These are phyloP conservation scores for Plasmodium blacklocki DNA, from an alignment of 169 alveolate species.

Conservation along the genomic window DNA sequence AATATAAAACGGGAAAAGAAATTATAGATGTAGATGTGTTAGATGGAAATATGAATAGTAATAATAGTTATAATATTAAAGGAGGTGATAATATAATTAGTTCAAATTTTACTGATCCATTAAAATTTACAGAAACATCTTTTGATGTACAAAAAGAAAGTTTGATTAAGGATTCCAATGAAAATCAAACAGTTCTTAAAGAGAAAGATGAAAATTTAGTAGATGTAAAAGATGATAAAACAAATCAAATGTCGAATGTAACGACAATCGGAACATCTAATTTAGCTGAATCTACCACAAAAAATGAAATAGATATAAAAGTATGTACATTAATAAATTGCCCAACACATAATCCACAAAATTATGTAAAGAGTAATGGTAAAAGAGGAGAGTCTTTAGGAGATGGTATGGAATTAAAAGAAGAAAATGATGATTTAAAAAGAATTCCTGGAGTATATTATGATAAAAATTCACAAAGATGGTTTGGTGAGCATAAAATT, in stretches of 20 bases:
- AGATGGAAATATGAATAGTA: not conserved
- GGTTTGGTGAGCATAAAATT: constrained; percentile 79
- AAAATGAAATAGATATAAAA: constrained; percentile 52
- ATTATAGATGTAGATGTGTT: not conserved
- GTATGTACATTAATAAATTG: constrained; percentile 67
- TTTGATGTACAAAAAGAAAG: not conserved
- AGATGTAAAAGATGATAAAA: constrained; percentile 7
- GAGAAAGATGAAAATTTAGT: not conserved
- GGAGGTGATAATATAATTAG: not conserved
- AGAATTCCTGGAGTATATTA: constrained; percentile 77
- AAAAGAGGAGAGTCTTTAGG: constrained; percentile 45
- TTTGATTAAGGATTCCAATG: not conserved
- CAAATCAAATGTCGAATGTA: not conserved
- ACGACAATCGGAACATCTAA: constrained; percentile 14
- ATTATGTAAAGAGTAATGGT: constrained; percentile 18
- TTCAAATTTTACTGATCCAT: constrained; percentile 10
- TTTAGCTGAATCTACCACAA: constrained; percentile 8
- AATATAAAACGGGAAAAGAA: not conserved
- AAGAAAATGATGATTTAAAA: constrained; percentile 72
- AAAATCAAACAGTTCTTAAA: not conserved
- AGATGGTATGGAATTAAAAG: constrained; percentile 30
- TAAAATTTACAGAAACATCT: not conserved
- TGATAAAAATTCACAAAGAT: constrained; percentile 78
- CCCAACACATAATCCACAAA: constrained; percentile 75
- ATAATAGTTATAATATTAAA: not conserved